phyloP scores from a whole-genome alignment of 2,329 filamentous ascomycete species.

The Ascochyta clinopodiicola region DNA sequence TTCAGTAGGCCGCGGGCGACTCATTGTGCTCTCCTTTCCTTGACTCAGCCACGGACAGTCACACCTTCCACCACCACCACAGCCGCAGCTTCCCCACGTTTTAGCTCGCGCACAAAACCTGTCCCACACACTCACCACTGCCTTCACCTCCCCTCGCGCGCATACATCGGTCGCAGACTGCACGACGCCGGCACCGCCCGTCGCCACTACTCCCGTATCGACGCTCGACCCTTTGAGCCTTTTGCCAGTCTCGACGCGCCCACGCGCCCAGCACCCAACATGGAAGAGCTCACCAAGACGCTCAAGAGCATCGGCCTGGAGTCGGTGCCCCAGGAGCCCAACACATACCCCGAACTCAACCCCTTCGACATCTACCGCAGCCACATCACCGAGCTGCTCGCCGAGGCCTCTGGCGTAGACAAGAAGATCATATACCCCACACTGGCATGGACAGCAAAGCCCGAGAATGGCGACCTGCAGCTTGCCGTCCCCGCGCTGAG shows the following conservation, averaged over 20 bases:
- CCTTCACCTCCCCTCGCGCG: conserved; percentile 7
- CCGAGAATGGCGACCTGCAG: conserved; percentile 84
- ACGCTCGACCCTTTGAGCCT: conserved; percentile 26
- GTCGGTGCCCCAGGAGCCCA: conserved; percentile 48
- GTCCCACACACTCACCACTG: conserved; percentile 11
- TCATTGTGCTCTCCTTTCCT: conserved; percentile 31
- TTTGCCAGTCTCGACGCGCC: conserved; percentile 37
- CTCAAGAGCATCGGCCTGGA: conserved; percentile 48
- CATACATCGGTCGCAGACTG: not conserved
- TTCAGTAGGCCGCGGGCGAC: conserved; percentile 45
- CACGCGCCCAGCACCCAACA: conserved; percentile 28
- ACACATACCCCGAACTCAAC: conserved; percentile 70
- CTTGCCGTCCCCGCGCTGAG: conserved; percentile 81
- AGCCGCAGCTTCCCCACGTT: conserved; percentile 15
- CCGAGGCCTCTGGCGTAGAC: conserved; percentile 73
- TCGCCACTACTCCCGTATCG: conserved; percentile 24
- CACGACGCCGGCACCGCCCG: conserved; percentile 1
- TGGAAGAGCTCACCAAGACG: conserved; percentile 48
- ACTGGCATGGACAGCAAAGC: conserved; percentile 77
- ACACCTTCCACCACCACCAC: conserved; percentile 16
- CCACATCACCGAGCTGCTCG: conserved; percentile 73
- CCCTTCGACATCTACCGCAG: conserved; percentile 80
- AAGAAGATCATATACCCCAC: conserved; percentile 74
- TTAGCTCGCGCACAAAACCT: conserved; percentile 15
- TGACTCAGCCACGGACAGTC: conserved; percentile 36